Conservation (phyloP, 352 stramenopile species). For the Phytophthora sp. region DNA sequence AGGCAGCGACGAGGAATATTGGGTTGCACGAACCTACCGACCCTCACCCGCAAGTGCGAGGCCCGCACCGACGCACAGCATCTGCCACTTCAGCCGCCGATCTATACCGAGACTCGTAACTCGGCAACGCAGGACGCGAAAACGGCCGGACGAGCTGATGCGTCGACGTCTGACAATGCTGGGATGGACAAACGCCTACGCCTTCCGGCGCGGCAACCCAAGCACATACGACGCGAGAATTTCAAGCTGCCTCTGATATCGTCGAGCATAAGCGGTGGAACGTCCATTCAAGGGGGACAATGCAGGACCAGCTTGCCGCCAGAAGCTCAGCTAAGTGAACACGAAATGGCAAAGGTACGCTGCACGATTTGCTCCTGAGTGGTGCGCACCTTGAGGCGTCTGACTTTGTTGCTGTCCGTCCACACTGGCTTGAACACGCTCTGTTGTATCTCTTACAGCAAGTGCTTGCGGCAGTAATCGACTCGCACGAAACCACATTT, state of each 20-base stretch:
- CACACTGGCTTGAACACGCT: not conserved
- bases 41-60: conserved; percentile 33
- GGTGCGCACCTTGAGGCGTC: not conserved
- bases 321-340: conserved; percentile 22
- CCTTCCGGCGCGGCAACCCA: not conserved
- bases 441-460: conserved; percentile 12
- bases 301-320: conserved; percentile 17
- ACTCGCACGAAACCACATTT: conserved; percentile 24
- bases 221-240: conserved; percentile 22
- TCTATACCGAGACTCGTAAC: conserved; percentile 4
- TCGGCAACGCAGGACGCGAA: conserved; percentile 10
- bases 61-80: conserved; percentile 9
- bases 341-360: conserved; percentile 28
- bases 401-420: conserved; percentile 15
- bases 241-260: conserved; percentile 35
- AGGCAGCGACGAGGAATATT: conserved; percentile 39
- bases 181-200: conserved; percentile 8
- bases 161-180: conserved; percentile 24
- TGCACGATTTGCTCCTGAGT: conserved; percentile 9
- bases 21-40: conserved; percentile 44
- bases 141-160: not conserved
- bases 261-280: conserved; percentile 23
- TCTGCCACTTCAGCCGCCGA: conserved; percentile 20
- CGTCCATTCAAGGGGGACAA: conserved; percentile 14
- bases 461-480: conserved; percentile 24